Evolutionary conservation across 1,284 basidiomycete species (phyloP), one percentile per base, ranked within the genome.

Genomic region (Rhodotorula sp.): DNA sequence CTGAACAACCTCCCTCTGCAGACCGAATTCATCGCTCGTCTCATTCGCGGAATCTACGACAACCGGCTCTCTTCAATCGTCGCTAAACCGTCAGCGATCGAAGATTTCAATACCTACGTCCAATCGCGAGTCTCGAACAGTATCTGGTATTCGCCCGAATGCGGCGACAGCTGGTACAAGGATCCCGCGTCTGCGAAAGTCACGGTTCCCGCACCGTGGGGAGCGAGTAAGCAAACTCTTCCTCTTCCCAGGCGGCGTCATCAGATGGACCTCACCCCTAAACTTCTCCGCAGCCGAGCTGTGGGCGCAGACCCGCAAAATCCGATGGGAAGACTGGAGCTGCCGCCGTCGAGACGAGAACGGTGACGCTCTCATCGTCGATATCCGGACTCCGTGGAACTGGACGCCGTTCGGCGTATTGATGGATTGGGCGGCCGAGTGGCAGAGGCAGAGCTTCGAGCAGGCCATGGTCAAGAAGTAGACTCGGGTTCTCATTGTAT

Each of bases 11-110:
- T 4, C 20, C 24, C n/a, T 6, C n/a, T 24, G 12, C 58, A 71
- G 66, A 68, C 70, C 29, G 54, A 68, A 24, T 63, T 66, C 46
- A 72, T 72, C 48, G 63, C 70, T 3, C 70, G 73, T 26, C 53
- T 75, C 44, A 24, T 75, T 60, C 59, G 64, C 29, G 70, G 66
- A 3, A 42, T 75, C 26, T 30, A 66, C 62, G 62, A 65, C 46
- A 55, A 64, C 42, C 8, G 55, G 30, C 70, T 74, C 12, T 59
- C 73, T 12, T 72, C 73, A 0, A 53, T 74, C 60, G 67, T 66
- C 22, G 65, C 67, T 30, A 73, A 66, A 48, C 56, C 62, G 24
- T 20, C 57, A 0, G 72, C 58, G 12, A 65, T 66, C 49, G 29
- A 37, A 6, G 14, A 29, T 3, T 69, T 67, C 71, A 72, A 72